Evolutionary conservation across 2,329 filamentous ascomycete genomes (phyloP), one percentile per base, ranked within the genome.

Genomic region (Fusarium pininemorale): DNA sequence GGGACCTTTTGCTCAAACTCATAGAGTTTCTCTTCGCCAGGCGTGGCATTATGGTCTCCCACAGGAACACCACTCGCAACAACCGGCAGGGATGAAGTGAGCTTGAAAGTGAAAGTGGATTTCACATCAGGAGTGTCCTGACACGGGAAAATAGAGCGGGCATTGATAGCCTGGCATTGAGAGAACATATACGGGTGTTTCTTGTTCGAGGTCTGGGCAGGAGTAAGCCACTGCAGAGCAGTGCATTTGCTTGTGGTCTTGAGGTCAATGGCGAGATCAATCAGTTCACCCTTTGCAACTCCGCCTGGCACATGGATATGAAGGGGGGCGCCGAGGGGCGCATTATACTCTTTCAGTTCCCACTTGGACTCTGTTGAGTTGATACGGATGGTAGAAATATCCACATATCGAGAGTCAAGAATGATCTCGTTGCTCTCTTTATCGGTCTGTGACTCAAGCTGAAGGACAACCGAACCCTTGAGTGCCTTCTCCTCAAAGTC

Each of bases 71-170:
- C 96, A 79, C 94, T 97, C 38, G 96, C 95, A 64, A 98, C 90
- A n/a, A 98, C 95, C 1, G 95, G 94, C 20, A 98, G 88, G 10
- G 93, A 91, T 30, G 95, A 98, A 32, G 91, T 91, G 79, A 99
- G 92, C 79, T 92, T 93, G 86, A 98, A 98, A 72, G 92, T 91
- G 83, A 95, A 95, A 4, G 95, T 97, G n/a, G 94, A 95, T 86
- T 99, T 99, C 78, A 98, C 93, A 81, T 98, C 96, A 7, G 96
- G 96, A 2, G 96, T 98, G 81, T 99, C 96, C 85, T 98, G 96
- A 83, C 96, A 98, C 12, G 96, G 96, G 82, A 98, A 97, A 70
- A 98, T 90, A 54, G 95, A 97, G 69, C 96, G 91, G 48, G 94
- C 94, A 79, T 98, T 95, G 79, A 98, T 98, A 61, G 96, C 95